phyloP scores from a whole-genome alignment of 345 rosid species.

The Clausena lansium region DNA sequence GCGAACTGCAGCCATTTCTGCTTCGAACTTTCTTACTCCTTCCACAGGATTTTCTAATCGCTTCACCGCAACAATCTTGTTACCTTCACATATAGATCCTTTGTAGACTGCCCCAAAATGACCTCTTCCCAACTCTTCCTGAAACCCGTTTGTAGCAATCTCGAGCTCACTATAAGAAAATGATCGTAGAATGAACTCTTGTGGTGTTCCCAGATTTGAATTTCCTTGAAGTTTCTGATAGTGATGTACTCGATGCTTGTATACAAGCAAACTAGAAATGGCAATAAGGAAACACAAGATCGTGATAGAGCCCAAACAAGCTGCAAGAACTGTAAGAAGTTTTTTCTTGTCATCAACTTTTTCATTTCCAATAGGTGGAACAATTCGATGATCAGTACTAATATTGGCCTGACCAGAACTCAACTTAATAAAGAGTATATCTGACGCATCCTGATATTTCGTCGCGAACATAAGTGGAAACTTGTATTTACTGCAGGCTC shows the following conservation, averaged over 20 bases:
- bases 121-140: conserved; percentile 18
- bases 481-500: conserved; percentile 14
- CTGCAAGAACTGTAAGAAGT: not conserved
- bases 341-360: not conserved
- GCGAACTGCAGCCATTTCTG: conserved; percentile 27
- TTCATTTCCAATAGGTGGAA: too few relatives aligned
- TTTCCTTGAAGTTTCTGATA: not conserved
- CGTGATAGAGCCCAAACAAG: conserved; percentile 7
- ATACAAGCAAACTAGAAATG: not conserved
- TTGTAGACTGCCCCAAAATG: conserved; percentile 24
- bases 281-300: conserved; percentile 16
- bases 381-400: rapidly evolving
- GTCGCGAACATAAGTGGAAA: not conserved
- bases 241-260: not conserved
- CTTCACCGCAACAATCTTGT: conserved; percentile 15
- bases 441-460: not conserved
- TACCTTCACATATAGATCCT: conserved; percentile 8
- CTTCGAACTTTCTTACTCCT: conserved; percentile 22
- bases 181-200: not conserved
- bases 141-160: conserved; percentile 22
- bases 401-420: not conserved
- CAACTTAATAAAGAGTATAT: not conserved
- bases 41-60: conserved; percentile 15
- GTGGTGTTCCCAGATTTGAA: not conserved
- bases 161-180: conserved; percentile 21